These are phyloP conservation scores for Willaertia magna DNA, from an alignment of 208 protist species.

Conservation along the genomic window DNA sequence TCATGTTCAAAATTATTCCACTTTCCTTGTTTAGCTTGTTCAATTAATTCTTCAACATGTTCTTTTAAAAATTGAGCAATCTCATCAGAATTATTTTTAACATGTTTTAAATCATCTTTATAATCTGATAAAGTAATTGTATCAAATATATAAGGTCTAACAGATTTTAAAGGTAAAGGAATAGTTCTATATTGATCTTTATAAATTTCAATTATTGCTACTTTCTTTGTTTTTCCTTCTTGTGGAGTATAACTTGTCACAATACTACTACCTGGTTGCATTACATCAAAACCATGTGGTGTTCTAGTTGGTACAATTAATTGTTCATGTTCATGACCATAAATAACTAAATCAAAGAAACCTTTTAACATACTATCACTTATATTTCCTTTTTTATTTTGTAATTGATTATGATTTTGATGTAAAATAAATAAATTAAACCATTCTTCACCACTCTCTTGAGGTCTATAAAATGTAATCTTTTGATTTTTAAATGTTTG, in stretches of 20 bases:
- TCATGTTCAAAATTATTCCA: background rate
- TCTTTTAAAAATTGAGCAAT: conserved; percentile 28
- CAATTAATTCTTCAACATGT: conserved; percentile 40
- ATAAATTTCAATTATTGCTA: conserved; percentile 61
- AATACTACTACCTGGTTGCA: conserved; percentile 91
- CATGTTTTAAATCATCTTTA: conserved; percentile 17
- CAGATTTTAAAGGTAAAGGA: conserved; percentile 61
- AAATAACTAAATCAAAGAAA: conserved; percentile 91
- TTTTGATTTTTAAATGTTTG: conserved; percentile 80
- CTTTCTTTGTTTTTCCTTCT: conserved; percentile 86
- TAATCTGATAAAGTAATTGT: conserved; percentile 55
- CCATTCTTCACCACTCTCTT: conserved; percentile 54
- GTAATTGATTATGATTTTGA: conserved; percentile 75
- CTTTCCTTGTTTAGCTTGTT: conserved; percentile 15
- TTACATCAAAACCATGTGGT: conserved; percentile 65
- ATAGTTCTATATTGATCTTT: conserved; percentile 42
- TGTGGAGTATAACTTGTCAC: conserved; percentile 76
- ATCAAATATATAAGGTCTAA: conserved; percentile 75
- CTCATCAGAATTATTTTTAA: conserved; percentile 23
- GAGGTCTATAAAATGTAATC: conserved; percentile 64
- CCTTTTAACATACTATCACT: conserved; percentile 73
- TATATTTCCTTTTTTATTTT: conserved; percentile 63
- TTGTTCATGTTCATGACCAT: conserved; percentile 98
- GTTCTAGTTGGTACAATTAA: conserved; percentile 65
- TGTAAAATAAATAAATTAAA: conserved; percentile 95